A percentile compares a stretch with the other conserved stretches of the same genome.
Evolutionary conservation across 768 basidiomycete species (phyloP).

Genomic region (Suillus paluster): DNA sequence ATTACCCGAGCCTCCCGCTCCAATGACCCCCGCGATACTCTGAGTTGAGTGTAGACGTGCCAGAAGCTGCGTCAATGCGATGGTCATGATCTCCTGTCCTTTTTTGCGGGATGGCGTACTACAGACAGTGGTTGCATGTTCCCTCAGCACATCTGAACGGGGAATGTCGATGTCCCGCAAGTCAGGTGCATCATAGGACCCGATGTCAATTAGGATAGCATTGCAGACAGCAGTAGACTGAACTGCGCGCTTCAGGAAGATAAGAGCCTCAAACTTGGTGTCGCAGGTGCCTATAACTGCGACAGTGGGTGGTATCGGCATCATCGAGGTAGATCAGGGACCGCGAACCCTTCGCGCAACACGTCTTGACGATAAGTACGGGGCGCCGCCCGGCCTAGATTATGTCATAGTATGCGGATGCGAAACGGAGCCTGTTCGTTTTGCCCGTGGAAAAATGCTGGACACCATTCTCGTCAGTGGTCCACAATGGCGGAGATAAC

Average conservation of each 20-base stretch:
- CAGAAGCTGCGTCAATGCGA: constrained; percentile 23
- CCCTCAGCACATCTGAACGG: constrained; percentile 23
- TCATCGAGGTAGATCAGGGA: constrained; percentile 3
- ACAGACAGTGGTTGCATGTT: neutral
- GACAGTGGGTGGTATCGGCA: constrained; percentile 17
- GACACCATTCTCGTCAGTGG: constrained; percentile 3
- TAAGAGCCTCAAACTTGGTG: constrained; percentile 29
- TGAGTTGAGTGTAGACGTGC: constrained; percentile 14
- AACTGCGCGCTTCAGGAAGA: constrained; percentile 25
- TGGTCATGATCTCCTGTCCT: constrained; percentile 22
- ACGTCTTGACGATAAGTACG: neutral
- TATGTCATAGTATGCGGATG: constrained; percentile 23
- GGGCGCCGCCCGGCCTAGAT: constrained; percentile 6
- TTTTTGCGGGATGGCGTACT: constrained; percentile 14
- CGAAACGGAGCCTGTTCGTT: neutral
- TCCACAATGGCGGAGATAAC: constrained; percentile 7
- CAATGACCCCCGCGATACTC: constrained; percentile 24
- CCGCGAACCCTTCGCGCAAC: neutral
- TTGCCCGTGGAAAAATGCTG: neutral
- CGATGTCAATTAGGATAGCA: constrained; percentile 33
- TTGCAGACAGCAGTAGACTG: constrained; percentile 16
- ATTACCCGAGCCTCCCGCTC: constrained; percentile 30
- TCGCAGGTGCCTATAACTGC: constrained; percentile 35
- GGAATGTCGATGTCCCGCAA: constrained; percentile 23
- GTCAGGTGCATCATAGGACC: constrained; percentile 20